These are phyloP conservation scores for Talaromyces ruber DNA, from an alignment of 495 filamentous ascomycete genomes.

Conservation along the genomic window DNA sequence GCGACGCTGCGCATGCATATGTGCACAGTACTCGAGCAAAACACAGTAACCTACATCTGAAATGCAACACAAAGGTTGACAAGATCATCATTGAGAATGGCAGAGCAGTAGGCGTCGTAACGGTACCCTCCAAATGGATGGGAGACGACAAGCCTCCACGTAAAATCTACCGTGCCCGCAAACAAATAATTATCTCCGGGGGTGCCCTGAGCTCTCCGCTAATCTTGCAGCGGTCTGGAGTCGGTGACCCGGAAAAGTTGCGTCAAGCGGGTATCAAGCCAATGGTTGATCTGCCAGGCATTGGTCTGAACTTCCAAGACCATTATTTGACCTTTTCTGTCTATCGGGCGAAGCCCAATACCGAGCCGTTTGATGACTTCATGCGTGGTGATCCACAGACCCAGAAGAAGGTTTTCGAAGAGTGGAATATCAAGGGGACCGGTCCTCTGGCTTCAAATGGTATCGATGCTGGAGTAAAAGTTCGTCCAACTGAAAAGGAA, in stretches of 20 bases:
- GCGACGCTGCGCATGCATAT: constrained; percentile 70
- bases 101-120: constrained; percentile 53
- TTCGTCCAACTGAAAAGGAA: constrained; percentile 63
- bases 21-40: constrained; percentile 60
- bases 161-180: constrained; percentile 59
- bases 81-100: constrained; percentile 69
- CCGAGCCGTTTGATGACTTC: constrained; percentile 77
- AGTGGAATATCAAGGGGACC: constrained; percentile 74
- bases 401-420: constrained; percentile 56
- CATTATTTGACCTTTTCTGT: constrained; percentile 76
- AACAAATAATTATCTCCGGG: constrained; percentile 70
- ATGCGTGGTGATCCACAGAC: constrained; percentile 63
- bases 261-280: constrained; percentile 61
- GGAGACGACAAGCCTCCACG: constrained; percentile 35
- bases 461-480: constrained; percentile 77
- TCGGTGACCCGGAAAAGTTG: constrained; percentile 65
- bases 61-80: constrained; percentile 76
- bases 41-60: constrained; percentile 63
- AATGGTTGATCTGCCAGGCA: constrained; percentile 69
- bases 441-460: constrained; percentile 76
- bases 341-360: constrained; percentile 67
- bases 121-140: constrained; percentile 47
- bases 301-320: constrained; percentile 79
- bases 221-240: constrained; percentile 68
- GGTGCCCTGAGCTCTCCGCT: constrained; percentile 73